Conservation (phyloP, 495 filamentous ascomycete species). For the Trichoderma orchidacearum region DNA sequence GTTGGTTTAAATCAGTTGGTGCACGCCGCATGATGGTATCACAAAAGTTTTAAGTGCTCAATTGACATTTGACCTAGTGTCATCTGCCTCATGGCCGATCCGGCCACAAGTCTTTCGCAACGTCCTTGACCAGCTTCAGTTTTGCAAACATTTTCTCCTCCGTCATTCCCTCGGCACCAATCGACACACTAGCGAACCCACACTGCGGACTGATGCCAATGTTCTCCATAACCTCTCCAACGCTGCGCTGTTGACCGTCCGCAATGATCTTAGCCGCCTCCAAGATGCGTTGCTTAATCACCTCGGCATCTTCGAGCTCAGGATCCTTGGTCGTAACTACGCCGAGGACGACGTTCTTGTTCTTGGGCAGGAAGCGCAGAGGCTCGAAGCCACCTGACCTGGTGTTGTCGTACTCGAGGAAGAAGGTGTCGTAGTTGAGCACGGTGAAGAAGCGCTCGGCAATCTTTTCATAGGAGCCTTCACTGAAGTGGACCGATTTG, state of each 20-base stretch:
- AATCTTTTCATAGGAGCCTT: slow-evolving; percentile 70
- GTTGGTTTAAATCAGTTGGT: too few species aligned
- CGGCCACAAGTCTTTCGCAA: slow-evolving; percentile 52
- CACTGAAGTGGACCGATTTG: slow-evolving; percentile 62
- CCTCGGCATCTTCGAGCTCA: slow-evolving; percentile 58
- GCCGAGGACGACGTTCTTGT: slow-evolving; percentile 67
- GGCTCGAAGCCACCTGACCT: slow-evolving; percentile 64
- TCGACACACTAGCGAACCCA: slow-evolving; percentile 35
- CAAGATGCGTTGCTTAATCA: slow-evolving; percentile 53
- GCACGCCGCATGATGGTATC: too few species aligned
- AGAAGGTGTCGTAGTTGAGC: slow-evolving; percentile 65
- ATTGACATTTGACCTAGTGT: neutral
- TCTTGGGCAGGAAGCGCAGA: slow-evolving; percentile 51
- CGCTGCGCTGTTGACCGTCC: slow-evolving; percentile 46
- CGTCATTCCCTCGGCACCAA: slow-evolving; percentile 17
- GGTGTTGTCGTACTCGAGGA: slow-evolving; percentile 50
- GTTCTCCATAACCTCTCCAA: slow-evolving; percentile 53
- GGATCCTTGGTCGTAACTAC: slow-evolving; percentile 63
- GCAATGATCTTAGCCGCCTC: slow-evolving; percentile 61
- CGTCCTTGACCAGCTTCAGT: slow-evolving; percentile 43
- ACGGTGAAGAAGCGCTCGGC: slow-evolving; percentile 66
- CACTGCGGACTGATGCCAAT: slow-evolving; percentile 66
- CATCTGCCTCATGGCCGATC: slow-evolving; percentile 28
- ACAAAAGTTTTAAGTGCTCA: too few species aligned
- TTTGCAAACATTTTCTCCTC: slow-evolving; percentile 51